phyloP scores from a whole-genome alignment of 1,139 yeast species.

The Kurtzmaniella quercitrusa region DNA sequence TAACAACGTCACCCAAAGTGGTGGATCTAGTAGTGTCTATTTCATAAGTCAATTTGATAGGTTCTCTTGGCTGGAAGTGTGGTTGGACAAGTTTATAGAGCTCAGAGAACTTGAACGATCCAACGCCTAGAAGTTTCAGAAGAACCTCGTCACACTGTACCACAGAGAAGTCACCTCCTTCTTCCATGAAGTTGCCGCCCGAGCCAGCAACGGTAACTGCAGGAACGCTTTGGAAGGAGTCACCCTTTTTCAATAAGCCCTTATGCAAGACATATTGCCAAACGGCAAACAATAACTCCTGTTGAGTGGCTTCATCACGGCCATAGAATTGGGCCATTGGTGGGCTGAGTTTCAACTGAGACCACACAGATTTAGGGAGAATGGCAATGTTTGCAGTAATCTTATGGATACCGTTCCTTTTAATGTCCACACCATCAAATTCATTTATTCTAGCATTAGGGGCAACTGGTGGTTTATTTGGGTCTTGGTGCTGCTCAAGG shows the following conservation, averaged over 20 bases:
- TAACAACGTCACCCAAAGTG: slow-evolving; percentile 74
- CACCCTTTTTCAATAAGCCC: slow-evolving; percentile 51
- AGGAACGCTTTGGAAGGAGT: slow-evolving; percentile 30
- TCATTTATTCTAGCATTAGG: slow-evolving; percentile 15
- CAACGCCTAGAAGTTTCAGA: slow-evolving; percentile 50
- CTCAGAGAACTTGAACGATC: slow-evolving; percentile 63
- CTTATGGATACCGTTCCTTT: slow-evolving; percentile 69
- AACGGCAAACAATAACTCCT: slow-evolving; percentile 76
- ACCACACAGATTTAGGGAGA: slow-evolving; percentile 72
- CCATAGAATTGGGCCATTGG: slow-evolving; percentile 69
- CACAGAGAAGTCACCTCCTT: slow-evolving; percentile 39
- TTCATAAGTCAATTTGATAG: slow-evolving; percentile 71
- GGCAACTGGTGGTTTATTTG: slow-evolving; percentile 17
- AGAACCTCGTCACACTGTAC: slow-evolving; percentile 67
- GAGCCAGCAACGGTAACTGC: slow-evolving; percentile 29
- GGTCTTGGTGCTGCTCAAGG: slow-evolving; percentile 17
- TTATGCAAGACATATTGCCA: slow-evolving; percentile 88
- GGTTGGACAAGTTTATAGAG: slow-evolving; percentile 61
- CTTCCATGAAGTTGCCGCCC: slow-evolving; percentile 17
- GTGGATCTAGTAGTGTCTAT: slow-evolving; percentile 72
- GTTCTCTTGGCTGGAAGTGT: slow-evolving; percentile 71
- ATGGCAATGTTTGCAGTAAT: slow-evolving; percentile 70
- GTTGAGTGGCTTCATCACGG: slow-evolving; percentile 73
- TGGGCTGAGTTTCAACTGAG: slow-evolving; percentile 58
- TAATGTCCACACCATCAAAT: slow-evolving; percentile 87